Base-by-base conservation (phyloP, 345 rosid genomes). In the Acer yangbiense region DNA sequence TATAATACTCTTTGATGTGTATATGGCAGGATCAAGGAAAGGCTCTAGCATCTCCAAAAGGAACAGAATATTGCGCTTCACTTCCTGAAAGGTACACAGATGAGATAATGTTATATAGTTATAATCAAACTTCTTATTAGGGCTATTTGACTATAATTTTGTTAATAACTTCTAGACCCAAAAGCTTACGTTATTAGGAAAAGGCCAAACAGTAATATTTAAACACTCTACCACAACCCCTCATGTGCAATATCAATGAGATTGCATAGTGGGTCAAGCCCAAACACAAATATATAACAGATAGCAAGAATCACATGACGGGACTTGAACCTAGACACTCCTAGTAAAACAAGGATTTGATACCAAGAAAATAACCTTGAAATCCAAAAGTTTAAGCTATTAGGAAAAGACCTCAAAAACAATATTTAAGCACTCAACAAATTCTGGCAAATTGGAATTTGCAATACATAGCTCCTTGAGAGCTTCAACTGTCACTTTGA, bases 21-120 rank as follows among this genome's bases (percentile, higher is more conserved):
- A 74, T 69, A 93, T 86, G 66, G 87, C 92, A 77, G 92, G 92
- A 84, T 90, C 95, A 65, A 93, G 89, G 81, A 90, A 91, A 80
- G 92, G 93, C 85, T 91, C 97, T 77, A 93, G 86, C 92, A 93
- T 88, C 87, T 93, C 97, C 77, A 93, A 77, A 68, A 93, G 92
- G 80, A 93, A 93, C 57, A 93, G 92, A 88, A 93, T 93, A 82
- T 79, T 87, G 80, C 87, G 94, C 87, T 93, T 91, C 67, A 88
- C 94, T 81, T 88, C 94, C 97, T 93, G 90, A 76, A 83, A 86
- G 16, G 71, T 65, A 68, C 64, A 65, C 20, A 72, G 6, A 35
- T 46, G 20, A 27, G 21, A 21, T 18, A 65, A 73, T 60, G 27
- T 18, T 48, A 27, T 27, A 10, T 29, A 52, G 32, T 65, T 32